Evolutionary conservation across 768 basidiomycete genomes (phyloP), one percentile per base, ranked within the genome.

Genomic region (Epithele typhae): DNA sequence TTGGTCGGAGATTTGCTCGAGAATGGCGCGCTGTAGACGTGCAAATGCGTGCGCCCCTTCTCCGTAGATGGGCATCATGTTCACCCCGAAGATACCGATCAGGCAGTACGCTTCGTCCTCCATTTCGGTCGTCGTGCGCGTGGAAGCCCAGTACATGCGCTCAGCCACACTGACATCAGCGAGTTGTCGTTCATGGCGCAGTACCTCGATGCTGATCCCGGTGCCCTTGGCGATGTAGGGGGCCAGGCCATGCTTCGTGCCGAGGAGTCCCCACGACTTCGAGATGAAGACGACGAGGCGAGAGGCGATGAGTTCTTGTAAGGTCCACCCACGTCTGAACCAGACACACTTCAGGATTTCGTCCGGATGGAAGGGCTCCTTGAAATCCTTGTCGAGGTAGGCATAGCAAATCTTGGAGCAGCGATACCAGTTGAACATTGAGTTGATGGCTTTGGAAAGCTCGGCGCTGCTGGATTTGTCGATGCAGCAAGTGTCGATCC

Each of bases 401-500:
- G 27, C 27, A 14, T 7, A 47, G 46, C 46, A 36, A 6, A 47
- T 25, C 15, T 5, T 21, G 5, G 39, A 32, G 33, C 9, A 12
- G 4, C 11, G 14, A 9, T 36, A 40, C 34, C 23, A 30, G 14
- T 33, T 24, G 24, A 18, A 45, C 43, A 45, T 45, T 11, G 43
- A 43, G 43, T 18, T 39, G 37, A 39, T 39, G 37, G 45, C 36
- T 24, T 46, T 37, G 25, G 45, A 38, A 19, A 46, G 45, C 38
- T 46, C 45, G 14, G 45, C 30, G 18, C 45, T 46, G 38, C 38
- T 46, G 15, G 38, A 22, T 21, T 40, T 46, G 39, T 47, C 46
- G 22, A 47, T 47, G 33, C 46, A 47, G 46, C 46, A 47, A 4
- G 46, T 36, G 34, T 47, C 40, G 33, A 47, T 47, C 46, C 46